phyloP scores from a whole-genome alignment of 2,329 filamentous ascomycete genomes.

The Periconia sp. region DNA sequence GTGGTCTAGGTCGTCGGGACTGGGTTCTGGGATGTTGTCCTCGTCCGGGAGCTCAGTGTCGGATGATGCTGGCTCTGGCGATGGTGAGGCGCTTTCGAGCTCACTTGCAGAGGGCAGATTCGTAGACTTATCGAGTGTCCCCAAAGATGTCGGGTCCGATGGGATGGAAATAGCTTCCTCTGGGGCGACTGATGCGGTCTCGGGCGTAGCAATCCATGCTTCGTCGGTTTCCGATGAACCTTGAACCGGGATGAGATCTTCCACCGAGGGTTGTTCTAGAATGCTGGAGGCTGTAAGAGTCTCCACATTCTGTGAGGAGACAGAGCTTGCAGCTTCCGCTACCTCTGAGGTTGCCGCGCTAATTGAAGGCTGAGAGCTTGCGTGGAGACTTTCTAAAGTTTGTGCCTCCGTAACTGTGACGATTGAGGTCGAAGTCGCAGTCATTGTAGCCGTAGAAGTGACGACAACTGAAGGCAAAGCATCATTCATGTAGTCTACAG shows the following conservation, averaged over 20 bases:
- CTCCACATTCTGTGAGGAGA: neutral
- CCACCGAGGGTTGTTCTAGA: too few species aligned
- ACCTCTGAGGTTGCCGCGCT: neutral
- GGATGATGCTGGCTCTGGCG: neutral
- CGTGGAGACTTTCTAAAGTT: neutral
- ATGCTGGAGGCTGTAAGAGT: too few species aligned
- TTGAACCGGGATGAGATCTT: too few species aligned
- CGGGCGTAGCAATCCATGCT: neutral
- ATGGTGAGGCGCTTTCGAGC: neutral
- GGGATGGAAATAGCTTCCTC: too few species aligned
- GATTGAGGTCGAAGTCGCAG: conserved; percentile 30
- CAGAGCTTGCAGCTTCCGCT: neutral
- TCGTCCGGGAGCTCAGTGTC: neutral
- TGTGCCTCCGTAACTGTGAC: conserved; percentile 32
- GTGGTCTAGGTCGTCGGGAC: too few species aligned
- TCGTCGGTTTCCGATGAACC: neutral
- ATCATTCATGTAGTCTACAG: conserved; percentile 3
- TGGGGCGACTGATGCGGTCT: neutral
- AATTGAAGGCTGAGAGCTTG: neutral
- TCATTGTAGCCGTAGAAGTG: conserved; percentile 31
- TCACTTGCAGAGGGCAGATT: neutral
- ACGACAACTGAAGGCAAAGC: conserved; percentile 8
- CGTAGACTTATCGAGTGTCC: neutral
- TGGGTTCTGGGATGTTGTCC: neutral
- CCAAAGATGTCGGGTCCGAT: neutral